Percentiles rank a stretch among this genome's conserved stretches.
These are phyloP conservation scores for Colletotrichum graminicola DNA, from an alignment of 2,329 filamentous ascomycete genomes.

Conservation along the genomic window DNA sequence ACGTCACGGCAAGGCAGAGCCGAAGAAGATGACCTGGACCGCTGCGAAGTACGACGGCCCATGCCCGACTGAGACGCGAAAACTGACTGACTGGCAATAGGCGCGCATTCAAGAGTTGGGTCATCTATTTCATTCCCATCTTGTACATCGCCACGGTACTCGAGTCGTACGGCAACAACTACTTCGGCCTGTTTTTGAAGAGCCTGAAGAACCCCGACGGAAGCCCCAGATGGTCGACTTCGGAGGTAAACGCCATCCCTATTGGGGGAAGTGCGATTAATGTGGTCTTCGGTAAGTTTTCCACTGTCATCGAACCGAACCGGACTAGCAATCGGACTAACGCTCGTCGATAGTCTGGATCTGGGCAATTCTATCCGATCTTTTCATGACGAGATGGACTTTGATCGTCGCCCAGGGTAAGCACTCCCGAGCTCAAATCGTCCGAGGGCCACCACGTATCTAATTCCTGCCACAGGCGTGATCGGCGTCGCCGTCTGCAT, in stretches of 20 bases:
- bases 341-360: constrained; percentile 57
- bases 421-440: neutral
- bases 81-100: constrained; percentile 19
- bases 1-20: constrained; percentile 41
- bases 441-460: neutral
- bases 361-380: constrained; percentile 65
- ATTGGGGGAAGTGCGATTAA: constrained; percentile 38
- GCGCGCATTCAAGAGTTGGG: constrained; percentile 38
- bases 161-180: constrained; percentile 35
- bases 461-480: constrained; percentile 44
- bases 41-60: constrained; percentile 43
- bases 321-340: constrained; percentile 8
- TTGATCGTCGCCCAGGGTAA: constrained; percentile 61
- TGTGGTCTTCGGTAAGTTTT: constrained; percentile 40
- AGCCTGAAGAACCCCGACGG: constrained; percentile 42
- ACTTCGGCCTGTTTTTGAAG: constrained; percentile 36
- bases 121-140: constrained; percentile 36
- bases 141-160: constrained; percentile 38
- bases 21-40: constrained; percentile 46
- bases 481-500: constrained; percentile 62
- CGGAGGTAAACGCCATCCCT: constrained; percentile 34
- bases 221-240: constrained; percentile 32
- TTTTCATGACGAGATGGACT: constrained; percentile 62
- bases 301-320: no score
- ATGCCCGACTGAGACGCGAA: neutral